Evolutionary conservation across 139 green algal genomes (phyloP), one percentile per base, ranked within the genome.

Genomic region (Coelastrella sp.): DNA sequence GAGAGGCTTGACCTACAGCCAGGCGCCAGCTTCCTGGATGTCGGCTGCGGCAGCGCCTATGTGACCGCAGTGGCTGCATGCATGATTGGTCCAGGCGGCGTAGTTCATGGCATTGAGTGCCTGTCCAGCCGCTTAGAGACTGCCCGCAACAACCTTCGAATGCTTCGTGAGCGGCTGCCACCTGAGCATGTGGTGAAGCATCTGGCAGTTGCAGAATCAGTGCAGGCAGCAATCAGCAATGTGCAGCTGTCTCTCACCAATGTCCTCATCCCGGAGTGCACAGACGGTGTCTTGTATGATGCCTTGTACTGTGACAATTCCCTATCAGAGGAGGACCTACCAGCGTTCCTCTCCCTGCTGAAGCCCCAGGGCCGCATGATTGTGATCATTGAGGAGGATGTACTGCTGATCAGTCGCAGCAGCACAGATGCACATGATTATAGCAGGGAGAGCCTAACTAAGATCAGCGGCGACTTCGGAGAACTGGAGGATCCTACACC

Each of bases 181-280:
- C 58, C 71, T 16, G 61, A 92, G 73, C 89, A 94, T 66, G 78
- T 86, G 14, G 77, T 86, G 7, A 85, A 85, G 78, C 68, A 61
- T n/a, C 19, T 79, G 54, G 77, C 65, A 5, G 86, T 74, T 23
- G 86, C 75, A 8, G 75, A 64, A n/a, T 77, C 59, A 23, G 74
- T 83, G 75, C 86, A 77, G 59, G 78, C 78, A 57, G 80, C 88
- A 7, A 54, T 91, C 58, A 71, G 58, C 47, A 74, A 84, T 7
- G 79, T 91, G 6, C 85, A 93, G 73, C 85, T 94, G 19, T 77
- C 57, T 17, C 85, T 94, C 4, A 89, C 80, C 77, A 95, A 95
- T 87, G 94, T 96, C 22, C 92, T 96, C 7, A 92, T 96, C 58
- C 94, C 94, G 11, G 94, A 96, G 89, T 95, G 92, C 92, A 96